Conservation (phyloP, 2,329 filamentous ascomycete genomes). For the Coleophoma eucalyptorum region DNA sequence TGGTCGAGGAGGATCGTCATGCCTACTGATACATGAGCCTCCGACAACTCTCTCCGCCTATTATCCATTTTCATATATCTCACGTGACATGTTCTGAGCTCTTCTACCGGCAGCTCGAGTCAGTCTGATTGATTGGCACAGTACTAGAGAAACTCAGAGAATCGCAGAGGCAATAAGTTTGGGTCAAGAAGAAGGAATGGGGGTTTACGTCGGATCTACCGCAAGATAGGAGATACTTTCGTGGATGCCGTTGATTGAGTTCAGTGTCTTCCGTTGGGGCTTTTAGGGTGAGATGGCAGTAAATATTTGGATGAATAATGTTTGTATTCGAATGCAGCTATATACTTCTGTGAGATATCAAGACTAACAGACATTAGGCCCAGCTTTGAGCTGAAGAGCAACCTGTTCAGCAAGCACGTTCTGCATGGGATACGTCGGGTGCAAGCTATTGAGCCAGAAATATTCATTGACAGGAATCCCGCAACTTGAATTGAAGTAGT, state of each 20-base stretch:
- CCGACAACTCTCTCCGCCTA: too few species aligned
- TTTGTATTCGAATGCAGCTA: background rate
- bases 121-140: too few species aligned
- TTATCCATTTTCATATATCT: too few species aligned
- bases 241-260: too few species aligned
- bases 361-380: slow-evolving; percentile 34
- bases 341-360: background rate
- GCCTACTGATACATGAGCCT: background rate
- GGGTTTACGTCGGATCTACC: too few species aligned
- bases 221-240: too few species aligned
- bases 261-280: too few species aligned
- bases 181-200: too few species aligned
- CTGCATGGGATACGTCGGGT: slow-evolving; percentile 62
- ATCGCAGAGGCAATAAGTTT: too few species aligned
- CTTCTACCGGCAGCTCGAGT: too few species aligned
- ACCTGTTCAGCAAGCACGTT: slow-evolving; percentile 52
- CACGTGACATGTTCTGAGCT: too few species aligned
- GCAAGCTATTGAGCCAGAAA: slow-evolving; percentile 60
- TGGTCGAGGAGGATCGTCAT: background rate
- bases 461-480: slow-evolving; percentile 55
- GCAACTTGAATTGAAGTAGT: slow-evolving; percentile 42
- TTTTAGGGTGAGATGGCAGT: background rate
- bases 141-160: too few species aligned
- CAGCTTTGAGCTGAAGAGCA: slow-evolving; percentile 32
- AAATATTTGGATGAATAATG: background rate